Base-by-base conservation (phyloP, 179 eudicot genomes). In the Amaranthus tricolor region DNA sequence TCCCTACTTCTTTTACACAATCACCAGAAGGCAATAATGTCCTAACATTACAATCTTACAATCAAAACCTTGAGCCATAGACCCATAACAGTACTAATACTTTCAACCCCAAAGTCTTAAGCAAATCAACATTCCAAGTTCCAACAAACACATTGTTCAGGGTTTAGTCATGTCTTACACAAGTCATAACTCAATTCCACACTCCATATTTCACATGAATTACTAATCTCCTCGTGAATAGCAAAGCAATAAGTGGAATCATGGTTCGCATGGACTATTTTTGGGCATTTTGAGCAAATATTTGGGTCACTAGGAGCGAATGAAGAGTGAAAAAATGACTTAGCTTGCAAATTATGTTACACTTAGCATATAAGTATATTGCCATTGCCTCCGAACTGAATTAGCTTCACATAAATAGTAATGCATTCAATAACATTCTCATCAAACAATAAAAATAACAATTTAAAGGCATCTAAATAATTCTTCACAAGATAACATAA, bases 41-140 rank as follows among this genome's bases (percentile, higher is more conserved):
- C 20, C 5, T 20, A 24, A 67, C 50, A 62, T 65, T 14, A 31
- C 57, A 31, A 74, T 17, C 16, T 58, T 20, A 15, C 63, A 66
- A 47, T 75, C 72, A 59, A 50, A 19, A 51, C 43, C 15, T 12
- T 54, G 50, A 12, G 9, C 5, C 5, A 7, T 13, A 66, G 19
- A 5, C n/a, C 21, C 14, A 14, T 47, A 20, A 66, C 24, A 19
- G n/a, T 16, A 53, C 1, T 12, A 73, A 55, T 14, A 52, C 43
- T 31, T 54, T 9, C 62, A 71, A 48, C 65, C 7, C 0, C 15
- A 3, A 71, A 21, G 13, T 13, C 6, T 1, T 47, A 58, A 20
- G 21, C 21, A 72, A 72, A 59, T 60, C 45, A 19, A 61, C 54
- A 24, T 51, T 62, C 61, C 24, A 24, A 73, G n/a, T 7, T 48